Evolutionary conservation across 2,329 filamentous ascomycete genomes (phyloP).

Genomic region (Plectosphaerella plurivora): DNA sequence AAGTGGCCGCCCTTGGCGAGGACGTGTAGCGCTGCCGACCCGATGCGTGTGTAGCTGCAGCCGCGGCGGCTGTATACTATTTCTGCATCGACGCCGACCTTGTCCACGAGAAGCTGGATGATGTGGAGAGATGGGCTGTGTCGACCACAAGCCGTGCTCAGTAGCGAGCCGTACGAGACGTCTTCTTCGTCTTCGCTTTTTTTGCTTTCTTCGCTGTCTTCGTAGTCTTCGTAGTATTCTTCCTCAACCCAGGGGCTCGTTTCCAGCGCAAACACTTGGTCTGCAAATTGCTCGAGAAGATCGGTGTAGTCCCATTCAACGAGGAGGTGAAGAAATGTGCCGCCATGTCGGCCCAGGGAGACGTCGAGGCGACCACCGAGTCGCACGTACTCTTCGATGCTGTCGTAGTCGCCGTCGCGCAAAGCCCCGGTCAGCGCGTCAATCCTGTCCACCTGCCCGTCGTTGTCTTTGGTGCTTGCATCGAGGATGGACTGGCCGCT

Average conservation of each 20-base stretch:
- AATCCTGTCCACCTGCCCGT: background rate
- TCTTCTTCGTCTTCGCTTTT: conserved; percentile 6
- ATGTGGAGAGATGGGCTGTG: conserved; percentile 17
- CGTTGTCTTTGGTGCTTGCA: background rate
- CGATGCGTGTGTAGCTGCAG: background rate
- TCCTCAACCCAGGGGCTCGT: conserved; percentile 1
- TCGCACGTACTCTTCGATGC: conserved; percentile 13
- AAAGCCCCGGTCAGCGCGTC: background rate
- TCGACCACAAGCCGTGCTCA: conserved; percentile 5
- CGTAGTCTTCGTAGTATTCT: no score
- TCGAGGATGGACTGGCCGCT: background rate
- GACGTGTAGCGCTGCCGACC: background rate
- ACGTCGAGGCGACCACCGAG: conserved; percentile 11
- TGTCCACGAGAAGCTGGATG: conserved; percentile 26
- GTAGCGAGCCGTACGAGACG: conserved; percentile 12
- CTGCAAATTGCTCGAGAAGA: conserved; percentile 4
- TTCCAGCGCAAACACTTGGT: conserved; percentile 10
- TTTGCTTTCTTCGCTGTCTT: background rate
- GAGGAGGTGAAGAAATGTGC: conserved; percentile 5
- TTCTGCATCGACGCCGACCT: conserved; percentile 23
- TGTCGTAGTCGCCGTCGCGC: conserved; percentile 13
- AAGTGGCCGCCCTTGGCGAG: conserved; percentile 6
- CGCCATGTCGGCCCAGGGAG: background rate
- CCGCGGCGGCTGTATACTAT: conserved; percentile 6
- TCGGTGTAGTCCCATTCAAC: conserved; percentile 7